Base-by-base conservation (phyloP, 345 rosid species). In the Lepidium aucheri region DNA sequence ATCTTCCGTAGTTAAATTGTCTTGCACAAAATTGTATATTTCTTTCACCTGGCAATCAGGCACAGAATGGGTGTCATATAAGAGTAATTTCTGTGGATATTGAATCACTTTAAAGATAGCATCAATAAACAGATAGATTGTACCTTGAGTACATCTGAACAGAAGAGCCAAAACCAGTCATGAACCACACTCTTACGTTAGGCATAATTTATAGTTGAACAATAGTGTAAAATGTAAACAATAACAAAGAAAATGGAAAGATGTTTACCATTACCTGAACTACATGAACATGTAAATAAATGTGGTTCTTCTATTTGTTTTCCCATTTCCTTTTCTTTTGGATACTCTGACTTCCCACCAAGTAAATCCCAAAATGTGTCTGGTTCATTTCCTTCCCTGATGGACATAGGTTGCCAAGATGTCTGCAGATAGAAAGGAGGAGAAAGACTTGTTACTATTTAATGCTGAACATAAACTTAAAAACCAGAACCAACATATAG, bases 1-100 rank as follows among this genome's bases (percentile, higher is more conserved):
- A 76, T 88, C 97, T 78, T 91, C 97, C 13, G 97, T 88, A 20
- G 89, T 85, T 65, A 91, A 79, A 79, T 91, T 96, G 70, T 87
- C 95, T 80, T 88, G 97, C n/a, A 84, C 78, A 72, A 84, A 90
- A 76, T 79, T 90, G 81, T 82, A 83, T 76, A 90, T 76, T 70
- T 88, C 97, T 57, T 83, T 86, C 58, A 82, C 86, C 97, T 88
- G 83, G 68, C 73, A 69, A 28, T 7, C 54, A 42, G 11, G 40
- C 32, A 73, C 3, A 65, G 3, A 59, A 7, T 47, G 57, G 17
- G 15, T 53, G 20, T 54, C 12, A 63, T 63, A 62, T 53, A 9
- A 36, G 53, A 56, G 16, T 16, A 15, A 34, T 39, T 35, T 16
- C 11, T 50, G 34, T 6, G 34, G 33, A 44, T 44, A 22, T 62